Percentiles rank a stretch among this genome's conserved stretches.
Conservation (phyloP, 495 filamentous ascomycete species). For the Talaromyces liani region DNA sequence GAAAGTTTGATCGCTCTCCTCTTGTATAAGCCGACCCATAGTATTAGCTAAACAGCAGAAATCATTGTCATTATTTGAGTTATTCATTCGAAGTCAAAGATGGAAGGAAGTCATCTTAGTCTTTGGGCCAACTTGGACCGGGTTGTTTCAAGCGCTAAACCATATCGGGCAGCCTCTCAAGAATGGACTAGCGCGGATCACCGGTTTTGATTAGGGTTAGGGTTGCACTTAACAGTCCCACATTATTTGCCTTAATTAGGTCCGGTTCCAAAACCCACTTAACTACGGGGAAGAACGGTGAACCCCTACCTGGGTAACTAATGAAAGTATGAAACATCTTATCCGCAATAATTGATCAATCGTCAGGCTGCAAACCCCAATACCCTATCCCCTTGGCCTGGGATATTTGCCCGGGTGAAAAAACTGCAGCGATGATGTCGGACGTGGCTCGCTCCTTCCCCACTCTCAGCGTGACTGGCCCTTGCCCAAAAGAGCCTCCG, state of each 20-base stretch:
- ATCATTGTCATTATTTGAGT: too few relatives aligned
- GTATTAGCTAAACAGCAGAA: too few relatives aligned
- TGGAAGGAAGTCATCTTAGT: too few relatives aligned
- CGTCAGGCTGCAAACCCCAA: neutral
- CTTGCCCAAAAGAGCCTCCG: neutral
- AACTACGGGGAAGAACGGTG: neutral
- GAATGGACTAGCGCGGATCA: neutral
- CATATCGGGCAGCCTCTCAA: neutral
- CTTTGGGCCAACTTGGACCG: neutral
- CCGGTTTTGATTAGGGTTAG: neutral
- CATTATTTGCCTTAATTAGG: neutral
- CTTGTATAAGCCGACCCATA: too few relatives aligned
- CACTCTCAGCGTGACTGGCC: neutral
- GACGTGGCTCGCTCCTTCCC: neutral
- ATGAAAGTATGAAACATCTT: neutral
- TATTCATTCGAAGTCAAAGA: too few relatives aligned
- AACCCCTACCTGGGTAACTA: neutral
- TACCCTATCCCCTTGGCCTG: neutral
- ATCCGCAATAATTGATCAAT: neutral
- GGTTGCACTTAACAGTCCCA: neutral
- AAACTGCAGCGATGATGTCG: neutral
- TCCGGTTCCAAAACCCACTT: neutral
- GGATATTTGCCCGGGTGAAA: neutral
- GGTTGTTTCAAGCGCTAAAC: neutral
- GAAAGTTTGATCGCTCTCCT: too few relatives aligned